Conservation (phyloP, 768 basidiomycete genomes). For the Porpolomopsis calyptriformis region DNA sequence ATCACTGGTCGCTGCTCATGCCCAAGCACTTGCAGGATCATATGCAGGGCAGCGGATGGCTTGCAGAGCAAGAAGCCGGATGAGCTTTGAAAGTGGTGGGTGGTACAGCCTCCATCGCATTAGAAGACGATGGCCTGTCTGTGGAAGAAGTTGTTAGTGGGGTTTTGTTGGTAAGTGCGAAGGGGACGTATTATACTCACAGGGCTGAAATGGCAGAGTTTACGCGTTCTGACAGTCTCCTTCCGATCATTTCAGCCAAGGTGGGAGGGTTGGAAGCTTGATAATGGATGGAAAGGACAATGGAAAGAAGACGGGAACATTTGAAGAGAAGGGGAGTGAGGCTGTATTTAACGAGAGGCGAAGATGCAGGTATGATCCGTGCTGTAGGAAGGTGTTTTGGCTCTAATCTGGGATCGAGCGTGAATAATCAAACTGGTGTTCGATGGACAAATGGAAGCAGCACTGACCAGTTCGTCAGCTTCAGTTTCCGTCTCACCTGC, state of each 20-base stretch:
- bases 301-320: slow-evolving; percentile 54
- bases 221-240: slow-evolving; percentile 38
- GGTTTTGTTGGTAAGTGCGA: slow-evolving; percentile 8
- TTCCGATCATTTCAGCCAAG: slow-evolving; percentile 11
- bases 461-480: slow-evolving; percentile 63
- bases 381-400: slow-evolving; percentile 60
- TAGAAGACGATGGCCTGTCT: slow-evolving; percentile 66
- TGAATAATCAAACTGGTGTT: neutral
- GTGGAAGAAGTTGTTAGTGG: slow-evolving; percentile 1
- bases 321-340: slow-evolving; percentile 58
- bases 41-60: slow-evolving; percentile 93
- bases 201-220: slow-evolving; percentile 61
- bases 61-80: slow-evolving; percentile 85
- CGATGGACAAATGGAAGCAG: slow-evolving; percentile 1
- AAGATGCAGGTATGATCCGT: slow-evolving; percentile 43
- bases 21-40: slow-evolving; percentile 69
- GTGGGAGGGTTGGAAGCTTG: slow-evolving; percentile 37
- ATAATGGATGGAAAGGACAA: slow-evolving; percentile 62
- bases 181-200: slow-evolving; percentile 43
- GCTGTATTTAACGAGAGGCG: slow-evolving; percentile 34
- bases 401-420: slow-evolving; percentile 23
- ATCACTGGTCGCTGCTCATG: slow-evolving; percentile 64
- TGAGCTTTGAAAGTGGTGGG: slow-evolving; percentile 74
- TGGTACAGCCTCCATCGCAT: slow-evolving; percentile 90
- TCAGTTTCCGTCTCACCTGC: slow-evolving; percentile 77